phyloP scores from a whole-genome alignment of 2,329 filamentous ascomycete species.

The Pseudogymnoascus sp. region DNA sequence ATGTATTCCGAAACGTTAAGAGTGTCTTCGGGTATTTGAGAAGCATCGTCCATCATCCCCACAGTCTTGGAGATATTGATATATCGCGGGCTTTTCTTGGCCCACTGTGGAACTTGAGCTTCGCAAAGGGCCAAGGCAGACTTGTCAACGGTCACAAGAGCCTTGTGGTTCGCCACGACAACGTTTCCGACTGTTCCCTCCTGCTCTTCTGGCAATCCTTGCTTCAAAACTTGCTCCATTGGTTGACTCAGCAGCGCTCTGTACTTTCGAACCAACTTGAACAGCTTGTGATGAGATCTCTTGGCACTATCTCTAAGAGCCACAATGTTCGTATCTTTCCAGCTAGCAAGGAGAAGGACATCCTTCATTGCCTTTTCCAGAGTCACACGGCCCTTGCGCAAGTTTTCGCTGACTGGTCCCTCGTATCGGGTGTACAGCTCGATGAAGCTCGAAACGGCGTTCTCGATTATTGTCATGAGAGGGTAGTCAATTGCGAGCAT shows the following conservation, averaged over 20 bases:
- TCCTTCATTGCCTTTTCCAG: conserved; percentile 93
- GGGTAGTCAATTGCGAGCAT: conserved; percentile 54
- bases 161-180: neutral
- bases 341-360: conserved; percentile 86
- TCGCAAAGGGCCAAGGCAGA: conserved; percentile 24
- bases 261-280: conserved; percentile 87
- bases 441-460: conserved; percentile 69
- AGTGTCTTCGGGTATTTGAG: conserved; percentile 42
- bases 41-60: conserved; percentile 63
- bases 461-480: conserved; percentile 48
- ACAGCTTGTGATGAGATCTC: conserved; percentile 84
- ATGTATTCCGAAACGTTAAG: conserved; percentile 54
- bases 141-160: conserved; percentile 21
- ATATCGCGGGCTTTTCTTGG: conserved; percentile 53
- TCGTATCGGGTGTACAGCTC: conserved; percentile 67
- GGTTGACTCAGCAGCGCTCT: conserved; percentile 69
- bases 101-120: conserved; percentile 32
- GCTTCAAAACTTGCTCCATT: conserved; percentile 55
- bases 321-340: conserved; percentile 96
- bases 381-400: conserved; percentile 58
- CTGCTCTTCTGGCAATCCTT: conserved; percentile 47
- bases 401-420: conserved; percentile 52
- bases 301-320: conserved; percentile 82
- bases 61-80: conserved; percentile 63
- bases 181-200: conserved; percentile 6